phyloP scores from a whole-genome alignment of 2,329 filamentous ascomycete genomes.

The Curvularia lunata region DNA sequence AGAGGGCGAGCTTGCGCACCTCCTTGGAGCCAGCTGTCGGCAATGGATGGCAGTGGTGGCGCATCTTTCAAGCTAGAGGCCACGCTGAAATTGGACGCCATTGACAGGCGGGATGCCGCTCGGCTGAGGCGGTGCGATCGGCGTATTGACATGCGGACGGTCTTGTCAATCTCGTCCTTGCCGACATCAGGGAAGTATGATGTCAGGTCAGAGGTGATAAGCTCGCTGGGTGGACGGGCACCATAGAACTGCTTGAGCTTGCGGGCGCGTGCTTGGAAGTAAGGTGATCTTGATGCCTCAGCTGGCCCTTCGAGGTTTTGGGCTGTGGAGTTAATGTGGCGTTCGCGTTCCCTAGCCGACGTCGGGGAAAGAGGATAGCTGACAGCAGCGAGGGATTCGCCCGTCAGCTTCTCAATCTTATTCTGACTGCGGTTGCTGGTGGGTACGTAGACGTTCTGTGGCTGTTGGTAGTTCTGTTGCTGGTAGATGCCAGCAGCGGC shows the following conservation, averaged over 20 bases:
- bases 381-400: constrained; percentile 83
- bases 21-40: constrained; percentile 82
- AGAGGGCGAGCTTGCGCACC: constrained; percentile 57
- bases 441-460: constrained; percentile 64
- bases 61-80: constrained; percentile 92
- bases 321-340: constrained; percentile 63
- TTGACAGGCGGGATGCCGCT: constrained; percentile 89
- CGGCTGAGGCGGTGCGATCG: constrained; percentile 90
- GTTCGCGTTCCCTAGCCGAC: constrained; percentile 69
- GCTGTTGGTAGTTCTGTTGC: constrained; percentile 78
- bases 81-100: constrained; percentile 91
- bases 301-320: constrained; percentile 57
- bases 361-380: constrained; percentile 87
- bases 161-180: constrained; percentile 92
- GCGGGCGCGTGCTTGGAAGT: constrained; percentile 53
- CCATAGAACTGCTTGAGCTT: constrained; percentile 85
- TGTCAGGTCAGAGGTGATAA: constrained; percentile 94
- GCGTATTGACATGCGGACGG: constrained; percentile 88
- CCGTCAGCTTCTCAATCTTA: constrained; percentile 88
- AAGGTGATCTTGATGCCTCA: constrained; percentile 38
- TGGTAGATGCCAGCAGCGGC: constrained; percentile 86
- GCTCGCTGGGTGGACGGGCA: constrained; percentile 89
- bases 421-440: constrained; percentile 78
- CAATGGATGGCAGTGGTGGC: constrained; percentile 93
- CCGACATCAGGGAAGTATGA: constrained; percentile 98